phyloP scores from a whole-genome alignment of 2,329 filamentous ascomycete genomes.

The Ophiocordyceps camponoti-saundersi region DNA sequence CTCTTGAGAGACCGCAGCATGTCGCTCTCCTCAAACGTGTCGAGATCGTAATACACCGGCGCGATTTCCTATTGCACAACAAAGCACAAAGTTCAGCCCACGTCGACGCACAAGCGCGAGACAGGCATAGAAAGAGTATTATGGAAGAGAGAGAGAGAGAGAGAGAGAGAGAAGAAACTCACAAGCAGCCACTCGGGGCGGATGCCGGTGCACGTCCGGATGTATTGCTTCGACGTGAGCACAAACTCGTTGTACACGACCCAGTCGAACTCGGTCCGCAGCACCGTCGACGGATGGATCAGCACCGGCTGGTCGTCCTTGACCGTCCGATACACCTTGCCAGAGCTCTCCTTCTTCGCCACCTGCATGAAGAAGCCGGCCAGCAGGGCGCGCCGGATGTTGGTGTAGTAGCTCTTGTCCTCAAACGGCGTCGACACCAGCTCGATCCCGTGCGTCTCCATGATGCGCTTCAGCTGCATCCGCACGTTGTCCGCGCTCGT shows the following conservation, averaged over 20 bases:
- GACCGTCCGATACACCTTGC: conserved; percentile 86
- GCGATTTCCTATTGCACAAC: conserved; percentile 57
- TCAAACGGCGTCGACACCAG: conserved; percentile 80
- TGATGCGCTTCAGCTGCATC: conserved; percentile 80
- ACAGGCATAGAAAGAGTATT: too few species aligned
- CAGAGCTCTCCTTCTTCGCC: conserved; percentile 75
- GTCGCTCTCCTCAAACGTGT: conserved; percentile 70
- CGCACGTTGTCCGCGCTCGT: conserved; percentile 91
- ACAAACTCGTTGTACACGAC: conserved; percentile 98
- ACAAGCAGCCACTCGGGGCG: conserved; percentile 89
- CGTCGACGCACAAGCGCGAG: background rate
- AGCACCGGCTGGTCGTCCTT: conserved; percentile 93
- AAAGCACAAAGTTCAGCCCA: background rate
- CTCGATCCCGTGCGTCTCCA: conserved; percentile 81
- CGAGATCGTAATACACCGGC: conserved; percentile 78
- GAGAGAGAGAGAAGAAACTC: conserved; percentile 16
- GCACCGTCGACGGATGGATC: conserved; percentile 82
- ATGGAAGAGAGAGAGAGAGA: too few species aligned
- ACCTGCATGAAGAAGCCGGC: conserved; percentile 99
- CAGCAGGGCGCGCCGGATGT: conserved; percentile 83
- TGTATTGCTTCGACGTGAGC: conserved; percentile 94
- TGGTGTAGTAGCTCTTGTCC: conserved; percentile 95
- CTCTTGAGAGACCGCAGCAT: conserved; percentile 52
- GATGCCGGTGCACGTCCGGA: conserved; percentile 81
- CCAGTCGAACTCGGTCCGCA: conserved; percentile 85